phyloP scores from a whole-genome alignment of 768 basidiomycete species.

The Suillus cothurnatus region DNA sequence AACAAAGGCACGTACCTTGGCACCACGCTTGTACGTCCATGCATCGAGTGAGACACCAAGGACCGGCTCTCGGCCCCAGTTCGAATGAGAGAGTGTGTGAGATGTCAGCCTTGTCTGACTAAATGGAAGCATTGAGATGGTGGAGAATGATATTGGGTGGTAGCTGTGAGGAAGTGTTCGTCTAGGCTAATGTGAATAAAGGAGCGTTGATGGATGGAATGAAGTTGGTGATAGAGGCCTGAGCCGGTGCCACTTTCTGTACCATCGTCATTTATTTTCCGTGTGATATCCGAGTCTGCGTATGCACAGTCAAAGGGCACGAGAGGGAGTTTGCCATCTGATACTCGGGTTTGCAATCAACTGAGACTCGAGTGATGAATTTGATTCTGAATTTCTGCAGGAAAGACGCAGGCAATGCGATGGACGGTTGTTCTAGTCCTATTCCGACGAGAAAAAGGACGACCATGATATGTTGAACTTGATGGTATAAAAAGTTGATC shows the following conservation, averaged over 20 bases:
- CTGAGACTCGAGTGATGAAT: constrained; percentile 20
- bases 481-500: constrained; percentile 94
- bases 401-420: constrained; percentile 64
- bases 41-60: constrained; percentile 72
- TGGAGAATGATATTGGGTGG: constrained; percentile 49
- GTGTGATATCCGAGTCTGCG: constrained; percentile 61
- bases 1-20: constrained; percentile 71
- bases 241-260: constrained; percentile 31
- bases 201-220: constrained; percentile 59
- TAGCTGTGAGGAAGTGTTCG: constrained; percentile 63
- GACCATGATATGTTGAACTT: constrained; percentile 94
- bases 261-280: constrained; percentile 60
- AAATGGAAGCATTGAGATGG: too few species aligned
- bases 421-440: constrained; percentile 69
- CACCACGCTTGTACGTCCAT: constrained; percentile 59
- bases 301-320: constrained; percentile 92
- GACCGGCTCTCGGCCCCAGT: constrained; percentile 23
- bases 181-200: constrained; percentile 61
- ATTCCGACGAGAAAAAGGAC: constrained; percentile 86
- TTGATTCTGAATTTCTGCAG: constrained; percentile 36
- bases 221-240: constrained; percentile 53
- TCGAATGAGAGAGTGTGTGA: constrained; percentile 20
- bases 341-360: constrained; percentile 80
- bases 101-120: too few species aligned
- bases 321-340: constrained; percentile 95